Percentiles rank a stretch among this genome's conserved stretches.
Evolutionary conservation across 352 stramenopile species (phyloP).

Genomic region (Lagenidium sp.): DNA sequence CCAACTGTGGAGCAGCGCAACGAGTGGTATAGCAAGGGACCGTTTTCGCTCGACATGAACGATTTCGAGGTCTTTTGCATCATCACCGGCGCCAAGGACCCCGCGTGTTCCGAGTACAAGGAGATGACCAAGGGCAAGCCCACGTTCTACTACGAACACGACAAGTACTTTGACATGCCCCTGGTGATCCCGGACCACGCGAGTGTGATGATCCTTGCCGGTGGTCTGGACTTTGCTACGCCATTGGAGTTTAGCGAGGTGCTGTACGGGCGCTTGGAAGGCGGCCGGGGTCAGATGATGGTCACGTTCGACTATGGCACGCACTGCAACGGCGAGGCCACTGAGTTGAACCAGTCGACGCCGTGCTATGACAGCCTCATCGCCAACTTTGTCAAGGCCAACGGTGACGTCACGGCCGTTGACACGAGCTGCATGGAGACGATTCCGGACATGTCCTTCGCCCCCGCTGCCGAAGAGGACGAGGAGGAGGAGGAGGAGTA

Average conservation of each 20-base stretch:
- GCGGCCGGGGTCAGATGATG: constrained; percentile 10
- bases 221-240: constrained; percentile 17
- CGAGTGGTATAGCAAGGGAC: constrained; percentile 3
- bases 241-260: constrained; percentile 13
- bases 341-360: background rate
- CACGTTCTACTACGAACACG: constrained; percentile 14
- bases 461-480: too few species aligned
- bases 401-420: constrained; percentile 10
- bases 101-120: constrained; percentile 6
- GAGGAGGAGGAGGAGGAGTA: too few species aligned
- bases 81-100: constrained; percentile 3
- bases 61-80: constrained; percentile 9
- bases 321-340: constrained; percentile 9
- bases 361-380: constrained; percentile 14
- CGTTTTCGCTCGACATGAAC: constrained; percentile 4
- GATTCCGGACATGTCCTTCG: constrained; percentile 3
- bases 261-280: constrained; percentile 14
- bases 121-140: background rate
- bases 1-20: constrained; percentile 3
- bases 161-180: constrained; percentile 10
- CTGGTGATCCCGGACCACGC: constrained; percentile 8
- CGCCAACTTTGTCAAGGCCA: constrained; percentile 9
- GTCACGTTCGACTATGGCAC: constrained; percentile 17
- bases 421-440: constrained; percentile 5
- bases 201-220: constrained; percentile 16